Base-by-base conservation (phyloP, 352 stramenopile species). In the Achlya hypogyna region DNA sequence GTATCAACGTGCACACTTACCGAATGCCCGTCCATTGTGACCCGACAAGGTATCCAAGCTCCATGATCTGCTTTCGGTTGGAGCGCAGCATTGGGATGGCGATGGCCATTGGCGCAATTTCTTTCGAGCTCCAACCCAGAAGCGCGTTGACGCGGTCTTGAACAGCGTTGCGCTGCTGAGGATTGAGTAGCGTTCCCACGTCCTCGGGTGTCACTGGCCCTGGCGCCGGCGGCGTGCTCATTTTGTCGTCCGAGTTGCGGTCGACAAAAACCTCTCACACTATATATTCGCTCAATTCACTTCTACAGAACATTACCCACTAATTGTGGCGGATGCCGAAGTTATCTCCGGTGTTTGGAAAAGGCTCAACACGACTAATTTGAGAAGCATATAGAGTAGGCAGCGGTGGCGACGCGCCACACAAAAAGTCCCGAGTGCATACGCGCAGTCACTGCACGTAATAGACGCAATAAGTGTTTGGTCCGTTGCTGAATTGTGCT, bases 41-140 rank as follows among this genome's bases (percentile, higher is more conserved):
- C 62, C 85, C 89, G 59, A 94, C 85, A 71, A 94, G 89, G 67
- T 94, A 94, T 68, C 82, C 79, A 65, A 92, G 82, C 32, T 94
- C 85, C 53, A 77, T 71, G 53, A 94, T 75, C 54, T 89, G 83
- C 62, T 84, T 78, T 64, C 90, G 79, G 63, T 89, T 92, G 56
- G 74, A 72, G 22, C 85, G 78, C 53, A 88, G 72, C 63, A 94
- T 86, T 20, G 83, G 73, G 67, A 88, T 78, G 25, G 75, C 77
- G 25, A 89, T 78, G 60, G 85, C 78, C 73, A 94, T 80, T 12
- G 85, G 85, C 47, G 85, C 82, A 51, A 81, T 79, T 49, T 92
- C 82, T 47, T 85, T 38, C 53, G 91, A 84, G 58, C 73, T 88
- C 85, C 85, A 94, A 51, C 81, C 81, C 31, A 94, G 72, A 58